phyloP scores from a whole-genome alignment of 305 asterid genomes.

The Fraxinus platypoda region DNA sequence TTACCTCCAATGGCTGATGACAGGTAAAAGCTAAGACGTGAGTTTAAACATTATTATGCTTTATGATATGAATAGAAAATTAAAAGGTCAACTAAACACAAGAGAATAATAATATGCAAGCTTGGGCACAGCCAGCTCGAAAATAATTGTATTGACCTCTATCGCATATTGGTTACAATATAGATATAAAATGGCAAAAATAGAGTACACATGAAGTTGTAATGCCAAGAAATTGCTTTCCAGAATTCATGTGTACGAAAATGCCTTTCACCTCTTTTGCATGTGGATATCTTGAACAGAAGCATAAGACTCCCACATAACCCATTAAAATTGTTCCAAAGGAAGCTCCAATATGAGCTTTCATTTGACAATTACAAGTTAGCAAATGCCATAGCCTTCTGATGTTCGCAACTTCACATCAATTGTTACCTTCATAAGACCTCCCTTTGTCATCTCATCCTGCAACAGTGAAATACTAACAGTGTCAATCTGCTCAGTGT shows the following conservation, averaged over 20 bases:
- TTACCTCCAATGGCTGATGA: background rate
- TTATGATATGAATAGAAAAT: background rate
- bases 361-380: background rate
- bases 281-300: too few relatives aligned
- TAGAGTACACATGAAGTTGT: background rate
- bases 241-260: background rate
- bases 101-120: background rate
- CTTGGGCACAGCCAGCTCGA: background rate
- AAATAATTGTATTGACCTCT: background rate
- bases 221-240: background rate
- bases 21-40: background rate
- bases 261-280: background rate
- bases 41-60: background rate
- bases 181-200: background rate
- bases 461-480: slow-evolving; percentile 5
- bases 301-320: background rate
- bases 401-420: background rate
- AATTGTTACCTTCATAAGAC: background rate
- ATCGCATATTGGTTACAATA: background rate
- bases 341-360: background rate
- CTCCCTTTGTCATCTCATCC: slow-evolving; percentile 22
- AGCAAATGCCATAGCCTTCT: background rate
- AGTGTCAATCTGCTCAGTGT: slow-evolving; percentile 8
- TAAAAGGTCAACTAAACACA: background rate
- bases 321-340: background rate